A percentile compares a stretch with the other conserved stretches of the same genome.
Evolutionary conservation across 2,329 filamentous ascomycete species (phyloP).

Genomic region (Colletotrichum viniferum): DNA sequence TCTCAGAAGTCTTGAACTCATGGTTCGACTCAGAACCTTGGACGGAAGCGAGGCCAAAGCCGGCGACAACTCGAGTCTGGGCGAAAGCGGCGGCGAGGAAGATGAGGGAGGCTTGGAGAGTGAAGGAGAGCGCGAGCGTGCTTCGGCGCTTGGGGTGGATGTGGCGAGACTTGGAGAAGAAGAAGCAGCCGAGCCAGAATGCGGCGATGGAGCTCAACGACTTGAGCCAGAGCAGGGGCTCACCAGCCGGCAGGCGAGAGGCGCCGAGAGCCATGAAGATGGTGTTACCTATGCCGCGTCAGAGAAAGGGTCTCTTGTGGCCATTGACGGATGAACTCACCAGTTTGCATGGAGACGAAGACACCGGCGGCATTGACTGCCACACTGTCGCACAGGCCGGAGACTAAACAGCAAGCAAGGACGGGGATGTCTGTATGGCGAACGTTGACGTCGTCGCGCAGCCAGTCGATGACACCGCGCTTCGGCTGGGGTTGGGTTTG

Average conservation of each 20-base stretch:
- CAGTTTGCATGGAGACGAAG: conserved; percentile 46
- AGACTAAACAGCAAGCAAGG: conserved; percentile 42
- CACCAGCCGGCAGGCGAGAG: conserved; percentile 51
- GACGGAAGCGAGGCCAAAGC: conserved; percentile 35
- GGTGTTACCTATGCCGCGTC: conserved; percentile 53
- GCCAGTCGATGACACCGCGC: conserved; percentile 14
- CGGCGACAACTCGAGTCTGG: conserved; percentile 48
- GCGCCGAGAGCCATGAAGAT: conserved; percentile 66
- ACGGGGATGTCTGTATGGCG: conserved; percentile 37
- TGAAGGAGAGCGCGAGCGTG: conserved; percentile 52
- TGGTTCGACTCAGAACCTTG: conserved; percentile 19
- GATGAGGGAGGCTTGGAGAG: conserved; percentile 55
- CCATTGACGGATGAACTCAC: neutral
- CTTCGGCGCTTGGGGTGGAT: conserved; percentile 41
- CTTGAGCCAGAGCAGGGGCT: conserved; percentile 58
- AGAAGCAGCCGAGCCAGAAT: conserved; percentile 58
- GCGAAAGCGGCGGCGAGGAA: conserved; percentile 57
- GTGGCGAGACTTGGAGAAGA: conserved; percentile 41
- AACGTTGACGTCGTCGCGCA: conserved; percentile 21
- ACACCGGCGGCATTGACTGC: conserved; percentile 43
- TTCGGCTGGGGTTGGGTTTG: neutral
- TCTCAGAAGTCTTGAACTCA: conserved; percentile 25
- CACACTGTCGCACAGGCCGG: conserved; percentile 43
- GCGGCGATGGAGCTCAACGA: conserved; percentile 56
- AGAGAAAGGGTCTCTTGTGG: neutral